Evolutionary conservation across 2,329 filamentous ascomycete species (phyloP).

Genomic region (Camptophora hylomeconis): DNA sequence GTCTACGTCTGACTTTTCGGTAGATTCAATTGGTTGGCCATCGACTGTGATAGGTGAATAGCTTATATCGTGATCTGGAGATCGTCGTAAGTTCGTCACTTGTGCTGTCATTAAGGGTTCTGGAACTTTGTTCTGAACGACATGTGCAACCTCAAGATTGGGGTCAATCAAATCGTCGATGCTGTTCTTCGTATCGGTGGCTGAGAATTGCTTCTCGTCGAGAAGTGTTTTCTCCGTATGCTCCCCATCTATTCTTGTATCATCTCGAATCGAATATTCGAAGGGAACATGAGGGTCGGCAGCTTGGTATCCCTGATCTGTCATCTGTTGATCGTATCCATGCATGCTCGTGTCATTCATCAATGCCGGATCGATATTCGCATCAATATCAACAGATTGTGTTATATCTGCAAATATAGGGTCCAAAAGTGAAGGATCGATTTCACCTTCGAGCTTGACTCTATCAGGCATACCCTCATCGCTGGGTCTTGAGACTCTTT

Average conservation of each 20-base stretch:
- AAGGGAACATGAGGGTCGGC: background rate
- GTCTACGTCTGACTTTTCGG: conserved; percentile 4
- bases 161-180: conserved; percentile 22
- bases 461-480: conserved; percentile 29
- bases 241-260: too few relatives aligned
- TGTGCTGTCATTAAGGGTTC: conserved; percentile 2
- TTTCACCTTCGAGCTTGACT: conserved; percentile 11
- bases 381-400: conserved; percentile 11
- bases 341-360: conserved; percentile 1
- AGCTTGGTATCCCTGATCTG: background rate
- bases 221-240: too few relatives aligned
- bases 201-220: background rate
- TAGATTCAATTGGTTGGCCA: conserved; percentile 2
- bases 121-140: conserved; percentile 1
- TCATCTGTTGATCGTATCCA: background rate
- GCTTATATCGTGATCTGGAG: background rate
- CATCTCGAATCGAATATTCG: too few relatives aligned
- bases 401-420: conserved; percentile 5
- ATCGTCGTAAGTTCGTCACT: background rate
- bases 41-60: background rate
- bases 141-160: conserved; percentile 3
- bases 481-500: conserved; percentile 34
- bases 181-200: conserved; percentile 29
- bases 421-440: conserved; percentile 2
- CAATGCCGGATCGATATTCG: conserved; percentile 15